Conservation (phyloP, 2,329 filamentous ascomycete genomes). For the Cladophialophora psammophila region DNA sequence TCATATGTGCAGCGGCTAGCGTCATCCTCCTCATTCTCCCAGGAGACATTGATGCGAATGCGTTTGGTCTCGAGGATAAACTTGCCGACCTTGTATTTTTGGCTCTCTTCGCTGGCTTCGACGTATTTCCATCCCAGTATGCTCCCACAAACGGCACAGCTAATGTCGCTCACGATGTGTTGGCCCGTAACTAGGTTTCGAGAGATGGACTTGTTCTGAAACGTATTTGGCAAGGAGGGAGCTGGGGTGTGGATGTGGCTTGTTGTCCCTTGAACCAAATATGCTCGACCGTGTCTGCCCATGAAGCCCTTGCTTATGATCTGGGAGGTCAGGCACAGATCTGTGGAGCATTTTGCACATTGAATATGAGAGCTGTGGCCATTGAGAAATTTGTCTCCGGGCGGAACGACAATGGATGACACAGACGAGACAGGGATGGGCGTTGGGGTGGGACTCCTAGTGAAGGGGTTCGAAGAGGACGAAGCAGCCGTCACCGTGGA, state of each 20-base stretch:
- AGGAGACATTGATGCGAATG: slow-evolving; percentile 58
- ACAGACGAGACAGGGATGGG: slow-evolving; percentile 29
- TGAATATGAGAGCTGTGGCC: slow-evolving; percentile 63
- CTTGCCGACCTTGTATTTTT: slow-evolving; percentile 72
- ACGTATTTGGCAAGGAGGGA: slow-evolving; percentile 64
- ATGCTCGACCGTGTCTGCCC: slow-evolving; percentile 69
- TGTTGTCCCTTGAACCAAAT: slow-evolving; percentile 59
- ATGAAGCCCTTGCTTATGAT: slow-evolving; percentile 72
- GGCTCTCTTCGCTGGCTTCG: slow-evolving; percentile 65
- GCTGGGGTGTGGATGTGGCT: slow-evolving; percentile 33
- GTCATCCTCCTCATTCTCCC: slow-evolving; percentile 54
- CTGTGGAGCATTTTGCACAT: slow-evolving; percentile 65
- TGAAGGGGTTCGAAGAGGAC: slow-evolving; percentile 40
- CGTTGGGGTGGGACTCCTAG: slow-evolving; percentile 32
- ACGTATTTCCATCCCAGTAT: slow-evolving; percentile 72
- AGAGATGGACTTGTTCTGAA: slow-evolving; percentile 63
- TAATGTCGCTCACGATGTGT: slow-evolving; percentile 68
- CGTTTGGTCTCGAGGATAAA: slow-evolving; percentile 69
- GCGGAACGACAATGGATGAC: slow-evolving; percentile 35
- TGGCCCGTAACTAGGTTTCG: slow-evolving; percentile 68
- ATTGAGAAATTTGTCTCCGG: slow-evolving; percentile 50
- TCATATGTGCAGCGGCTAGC: slow-evolving; percentile 20
- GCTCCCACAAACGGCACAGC: slow-evolving; percentile 62
- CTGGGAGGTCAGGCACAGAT: slow-evolving; percentile 65
- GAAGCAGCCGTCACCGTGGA: slow-evolving; percentile 35